Evolutionary conservation across 1,284 basidiomycete species (phyloP), one percentile per base, ranked within the genome.

Genomic region (Melanopsichium pennsylvanicum): DNA sequence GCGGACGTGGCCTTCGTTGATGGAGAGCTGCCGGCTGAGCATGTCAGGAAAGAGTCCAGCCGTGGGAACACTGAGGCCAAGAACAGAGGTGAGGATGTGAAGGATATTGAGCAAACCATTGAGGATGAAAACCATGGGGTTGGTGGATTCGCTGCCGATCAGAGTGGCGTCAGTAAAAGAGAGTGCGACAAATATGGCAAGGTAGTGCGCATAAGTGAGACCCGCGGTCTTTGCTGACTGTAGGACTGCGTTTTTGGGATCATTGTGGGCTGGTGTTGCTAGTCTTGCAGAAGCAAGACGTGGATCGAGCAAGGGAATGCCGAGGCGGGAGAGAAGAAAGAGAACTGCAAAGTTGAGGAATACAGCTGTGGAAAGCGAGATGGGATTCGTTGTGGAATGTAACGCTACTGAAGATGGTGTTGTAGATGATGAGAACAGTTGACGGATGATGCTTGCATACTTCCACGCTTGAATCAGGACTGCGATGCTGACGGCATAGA

Each of bases 291-390:
- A 84, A 13, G 88, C 84, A 74, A 84, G 87, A 61, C 84, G 85
- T 72, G 90, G 90, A 52, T 86, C 86, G 42, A 93, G 84, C 34
- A 90, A 85, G 11, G 91, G 91, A 84, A 93, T 90, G 57, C 89
- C 87, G 18, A 93, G 84, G 66, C 85, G 84, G 2, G 87, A 84
- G 19, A 92, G 86, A 21, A 85, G 66, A 2, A 84, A 72, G 73
- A 89, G 86, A 74, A 86, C 81, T 76, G 72, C 52, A 83, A 83
- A 47, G 84, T 83, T 23, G 83, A 81, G 18, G 81, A 81, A 38
- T 86, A 82, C 51, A 86, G 79, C 69, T 84, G 86, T 73, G 82
- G 84, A 57, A 7, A 88, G 59, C 45, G 89, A 84, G 76, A 90
- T 87, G 37, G 88, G 80, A 4, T 86, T 51, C 82, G 90, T 19